phyloP scores from a whole-genome alignment of 306 rosid species.

The Trifolium fragiferum region DNA sequence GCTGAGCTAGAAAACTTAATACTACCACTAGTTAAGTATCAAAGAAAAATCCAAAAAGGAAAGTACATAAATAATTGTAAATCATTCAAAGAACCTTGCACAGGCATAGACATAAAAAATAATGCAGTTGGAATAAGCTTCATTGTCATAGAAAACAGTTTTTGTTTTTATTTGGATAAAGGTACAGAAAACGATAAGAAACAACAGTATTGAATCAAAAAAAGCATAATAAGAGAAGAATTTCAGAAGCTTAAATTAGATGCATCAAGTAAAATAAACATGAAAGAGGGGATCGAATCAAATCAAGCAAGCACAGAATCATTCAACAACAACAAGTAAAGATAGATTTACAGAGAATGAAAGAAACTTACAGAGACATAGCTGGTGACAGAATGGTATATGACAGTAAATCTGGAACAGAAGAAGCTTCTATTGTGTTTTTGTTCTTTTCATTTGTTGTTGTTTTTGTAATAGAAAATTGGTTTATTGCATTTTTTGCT shows the following conservation, averaged over 20 bases:
- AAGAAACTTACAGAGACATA: not conserved
- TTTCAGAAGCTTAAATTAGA: slow-evolving; percentile 18
- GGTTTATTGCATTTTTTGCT: not conserved
- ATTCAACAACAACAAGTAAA: not conserved
- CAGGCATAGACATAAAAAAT: too few species aligned
- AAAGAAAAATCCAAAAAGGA: not conserved
- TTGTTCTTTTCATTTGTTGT: too few species aligned
- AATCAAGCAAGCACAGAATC: slow-evolving; percentile 36
- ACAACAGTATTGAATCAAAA: slow-evolving; percentile 4
- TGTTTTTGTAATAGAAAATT: too few species aligned
- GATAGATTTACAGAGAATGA: not conserved
- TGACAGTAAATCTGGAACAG: not conserved
- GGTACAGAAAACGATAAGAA: slow-evolving; percentile 19
- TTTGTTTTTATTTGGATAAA: not conserved
- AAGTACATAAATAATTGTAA: too few species aligned
- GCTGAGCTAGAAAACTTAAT: not conserved
- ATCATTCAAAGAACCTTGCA: too few species aligned
- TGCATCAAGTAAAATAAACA: not conserved
- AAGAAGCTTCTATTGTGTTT: not conserved
- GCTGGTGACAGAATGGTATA: not conserved
- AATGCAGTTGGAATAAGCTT: too few species aligned
- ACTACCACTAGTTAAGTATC: too few species aligned
- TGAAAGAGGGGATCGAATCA: slow-evolving; percentile 28
- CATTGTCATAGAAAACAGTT: too few species aligned
- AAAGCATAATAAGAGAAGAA: not conserved